phyloP scores from a whole-genome alignment of 2,329 filamentous ascomycete genomes.

The Verticillium dahliae region DNA sequence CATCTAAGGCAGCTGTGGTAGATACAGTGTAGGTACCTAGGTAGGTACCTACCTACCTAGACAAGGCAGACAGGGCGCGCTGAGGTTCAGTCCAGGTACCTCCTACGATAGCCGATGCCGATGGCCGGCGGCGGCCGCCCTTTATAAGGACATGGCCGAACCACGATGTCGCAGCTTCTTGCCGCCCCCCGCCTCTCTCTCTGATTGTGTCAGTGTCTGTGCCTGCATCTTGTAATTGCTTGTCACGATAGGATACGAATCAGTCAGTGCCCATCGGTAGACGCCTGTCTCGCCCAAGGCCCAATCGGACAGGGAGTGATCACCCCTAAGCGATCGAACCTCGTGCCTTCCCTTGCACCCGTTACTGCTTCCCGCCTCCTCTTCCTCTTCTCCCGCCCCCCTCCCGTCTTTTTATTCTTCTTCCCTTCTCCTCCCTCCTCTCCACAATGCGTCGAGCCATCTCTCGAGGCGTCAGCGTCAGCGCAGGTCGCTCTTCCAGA shows the following conservation, averaged over 20 bases:
- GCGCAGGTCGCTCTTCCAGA: slow-evolving; percentile 25
- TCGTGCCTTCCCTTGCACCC: background rate
- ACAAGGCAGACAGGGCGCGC: no score
- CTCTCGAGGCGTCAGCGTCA: slow-evolving; percentile 29
- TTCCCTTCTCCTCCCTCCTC: background rate
- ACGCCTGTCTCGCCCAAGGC: background rate
- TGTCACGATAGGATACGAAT: background rate
- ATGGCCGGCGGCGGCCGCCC: background rate
- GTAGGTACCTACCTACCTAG: no score
- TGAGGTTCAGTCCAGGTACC: no score
- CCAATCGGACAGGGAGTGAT: background rate
- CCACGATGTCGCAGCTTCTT: slow-evolving; percentile 7
- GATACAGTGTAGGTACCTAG: no score
- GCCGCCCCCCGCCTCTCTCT: no score
- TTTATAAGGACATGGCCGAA: slow-evolving; percentile 5
- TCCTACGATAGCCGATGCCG: background rate
- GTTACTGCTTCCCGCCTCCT: background rate
- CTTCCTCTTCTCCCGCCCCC: background rate
- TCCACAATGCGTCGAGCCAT: slow-evolving; percentile 40
- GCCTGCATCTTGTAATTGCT: background rate
- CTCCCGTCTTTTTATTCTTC: background rate
- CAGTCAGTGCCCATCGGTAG: background rate
- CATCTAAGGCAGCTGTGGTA: background rate
- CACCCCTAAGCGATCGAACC: background rate
- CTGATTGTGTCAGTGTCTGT: background rate